Conservation (phyloP, 257 asterid genomes). For the Solanum etuberosum region DNA sequence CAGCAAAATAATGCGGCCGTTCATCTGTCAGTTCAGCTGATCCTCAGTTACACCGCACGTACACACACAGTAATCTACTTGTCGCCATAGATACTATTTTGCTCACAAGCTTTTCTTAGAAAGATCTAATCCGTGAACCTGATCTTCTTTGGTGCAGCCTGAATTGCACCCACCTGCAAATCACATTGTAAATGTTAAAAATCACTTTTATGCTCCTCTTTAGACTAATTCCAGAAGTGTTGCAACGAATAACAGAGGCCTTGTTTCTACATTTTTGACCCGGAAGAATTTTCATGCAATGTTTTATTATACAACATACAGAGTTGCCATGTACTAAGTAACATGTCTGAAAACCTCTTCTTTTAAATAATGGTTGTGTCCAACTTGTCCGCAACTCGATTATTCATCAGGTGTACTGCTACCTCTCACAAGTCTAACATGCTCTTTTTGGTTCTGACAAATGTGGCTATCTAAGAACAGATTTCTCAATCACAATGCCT, state of each 20-base stretch:
- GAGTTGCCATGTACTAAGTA: neutral
- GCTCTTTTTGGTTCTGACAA: neutral
- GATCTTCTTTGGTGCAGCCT: constrained; percentile 72
- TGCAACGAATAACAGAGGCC: neutral
- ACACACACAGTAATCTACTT: neutral
- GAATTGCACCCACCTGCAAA: constrained; percentile 54
- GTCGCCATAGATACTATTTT: neutral
- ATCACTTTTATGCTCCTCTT: too few relatives aligned
- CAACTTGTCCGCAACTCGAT: neutral
- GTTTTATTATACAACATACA: neutral
- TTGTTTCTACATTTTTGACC: neutral
- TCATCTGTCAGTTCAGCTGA: neutral
- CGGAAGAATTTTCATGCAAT: neutral
- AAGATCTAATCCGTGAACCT: constrained; percentile 30
- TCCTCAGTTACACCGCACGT: neutral
- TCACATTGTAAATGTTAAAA: neutral
- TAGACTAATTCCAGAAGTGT: neutral
- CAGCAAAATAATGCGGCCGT: neutral
- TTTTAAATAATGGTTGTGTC: neutral
- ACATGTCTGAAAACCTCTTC: neutral
- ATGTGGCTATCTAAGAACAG: neutral
- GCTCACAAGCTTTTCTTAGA: neutral
- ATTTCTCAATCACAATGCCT: neutral
- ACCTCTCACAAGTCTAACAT: neutral
- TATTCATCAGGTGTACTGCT: neutral